These are phyloP conservation scores for Daldinia vernicosa DNA, from an alignment of 495 filamentous ascomycete genomes.

Conservation along the genomic window DNA sequence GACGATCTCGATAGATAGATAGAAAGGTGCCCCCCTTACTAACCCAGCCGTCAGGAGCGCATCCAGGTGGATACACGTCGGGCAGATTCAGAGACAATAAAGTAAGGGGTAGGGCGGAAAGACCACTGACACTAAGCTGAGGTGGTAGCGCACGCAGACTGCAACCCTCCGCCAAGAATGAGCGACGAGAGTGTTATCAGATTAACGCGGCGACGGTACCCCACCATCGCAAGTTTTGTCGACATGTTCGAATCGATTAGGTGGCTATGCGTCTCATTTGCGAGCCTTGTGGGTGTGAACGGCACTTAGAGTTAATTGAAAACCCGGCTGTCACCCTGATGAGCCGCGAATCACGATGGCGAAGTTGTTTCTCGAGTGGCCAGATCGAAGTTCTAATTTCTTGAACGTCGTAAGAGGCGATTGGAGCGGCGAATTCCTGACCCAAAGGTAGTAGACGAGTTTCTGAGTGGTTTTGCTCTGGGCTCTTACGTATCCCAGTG, in stretches of 20 bases:
- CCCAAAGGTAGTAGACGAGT: conserved; percentile 90
- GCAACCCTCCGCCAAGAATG: conserved; percentile 16
- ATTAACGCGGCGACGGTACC: conserved; percentile 20
- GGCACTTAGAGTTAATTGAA: background rate
- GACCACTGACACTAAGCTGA: conserved; percentile 22
- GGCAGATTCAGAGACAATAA: conserved; percentile 9
- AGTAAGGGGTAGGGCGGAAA: conserved; percentile 19
- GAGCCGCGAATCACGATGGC: conserved; percentile 67
- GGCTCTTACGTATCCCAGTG: conserved; percentile 73
- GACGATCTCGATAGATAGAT: conserved; percentile 30
- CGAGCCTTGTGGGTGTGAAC: background rate
- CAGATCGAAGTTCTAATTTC: conserved; percentile 79
- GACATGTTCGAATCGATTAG: conserved; percentile 2
- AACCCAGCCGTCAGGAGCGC: conserved; percentile 12
- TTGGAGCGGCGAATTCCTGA: conserved; percentile 40
- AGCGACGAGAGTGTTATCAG: conserved; percentile 11
- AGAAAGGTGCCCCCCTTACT: conserved; percentile 16
- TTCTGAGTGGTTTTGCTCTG: conserved; percentile 79
- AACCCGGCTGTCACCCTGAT: conserved; percentile 24
- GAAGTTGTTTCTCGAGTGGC: conserved; percentile 86
- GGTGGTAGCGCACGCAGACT: conserved; percentile 5
- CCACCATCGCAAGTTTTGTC: conserved; percentile 14
- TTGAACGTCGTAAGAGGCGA: conserved; percentile 43
- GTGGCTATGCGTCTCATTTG: conserved; percentile 1
- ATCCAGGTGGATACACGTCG: conserved; percentile 7